These are phyloP conservation scores for Parasarocladium wereldwijsianum DNA, from an alignment of 2,329 filamentous ascomycete genomes.

Conservation along the genomic window DNA sequence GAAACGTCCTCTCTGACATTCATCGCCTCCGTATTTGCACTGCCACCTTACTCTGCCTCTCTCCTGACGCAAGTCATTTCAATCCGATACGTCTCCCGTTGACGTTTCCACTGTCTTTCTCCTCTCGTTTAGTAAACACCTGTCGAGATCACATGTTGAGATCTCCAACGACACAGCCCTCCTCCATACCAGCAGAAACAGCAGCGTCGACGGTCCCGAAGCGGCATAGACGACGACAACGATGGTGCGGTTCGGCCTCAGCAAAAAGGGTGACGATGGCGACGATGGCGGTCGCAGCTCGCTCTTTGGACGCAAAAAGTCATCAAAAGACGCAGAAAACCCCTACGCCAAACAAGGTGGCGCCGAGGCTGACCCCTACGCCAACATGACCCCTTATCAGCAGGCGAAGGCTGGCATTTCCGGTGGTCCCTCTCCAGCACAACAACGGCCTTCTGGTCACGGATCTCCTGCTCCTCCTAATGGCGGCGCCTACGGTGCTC, in stretches of 20 bases:
- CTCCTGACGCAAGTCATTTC: no score
- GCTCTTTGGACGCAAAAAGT: slow-evolving; percentile 40
- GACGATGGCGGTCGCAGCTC: slow-evolving; percentile 33
- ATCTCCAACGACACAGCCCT: no score
- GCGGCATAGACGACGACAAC: no score
- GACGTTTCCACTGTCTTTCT: no score
- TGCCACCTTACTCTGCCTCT: no score
- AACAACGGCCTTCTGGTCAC: slow-evolving; percentile 6
- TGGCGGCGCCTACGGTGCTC: slow-evolving; percentile 9
- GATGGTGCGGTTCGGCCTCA: slow-evolving; percentile 48
- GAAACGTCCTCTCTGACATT: no score
- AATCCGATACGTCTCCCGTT: no score
- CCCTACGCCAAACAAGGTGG: slow-evolving; percentile 41
- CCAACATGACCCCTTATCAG: slow-evolving; percentile 30
- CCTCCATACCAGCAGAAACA: no score
- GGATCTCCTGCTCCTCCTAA: slow-evolving; percentile 17
- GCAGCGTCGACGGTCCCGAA: no score
- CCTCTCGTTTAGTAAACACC: no score
- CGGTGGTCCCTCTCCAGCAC: slow-evolving; percentile 13
- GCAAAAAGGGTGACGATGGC: slow-evolving; percentile 34
- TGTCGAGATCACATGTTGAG: no score
- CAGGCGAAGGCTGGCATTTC: slow-evolving; percentile 23
- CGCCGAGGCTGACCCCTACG: slow-evolving; percentile 33
- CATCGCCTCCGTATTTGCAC: no score
- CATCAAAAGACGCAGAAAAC: slow-evolving; percentile 31